A percentile compares a stretch with the other conserved stretches of the same genome.
These are phyloP conservation scores for Malus hybrid DNA, from an alignment of 331 rosid genomes.

Conservation along the genomic window DNA sequence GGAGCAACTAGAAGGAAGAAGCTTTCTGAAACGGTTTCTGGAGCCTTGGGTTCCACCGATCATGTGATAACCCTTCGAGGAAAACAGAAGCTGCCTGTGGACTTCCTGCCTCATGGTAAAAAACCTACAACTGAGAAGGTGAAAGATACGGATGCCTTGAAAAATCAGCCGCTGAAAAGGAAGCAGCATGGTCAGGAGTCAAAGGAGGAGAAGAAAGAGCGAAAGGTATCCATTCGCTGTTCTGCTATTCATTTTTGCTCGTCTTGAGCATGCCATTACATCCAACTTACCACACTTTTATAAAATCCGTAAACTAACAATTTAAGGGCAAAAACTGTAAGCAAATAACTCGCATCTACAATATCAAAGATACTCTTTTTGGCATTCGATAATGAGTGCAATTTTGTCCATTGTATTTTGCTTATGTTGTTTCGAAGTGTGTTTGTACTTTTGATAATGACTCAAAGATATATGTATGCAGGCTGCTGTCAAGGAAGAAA, in stretches of 20 bases:
- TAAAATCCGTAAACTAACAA: neutral
- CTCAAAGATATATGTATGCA: slow-evolving; percentile 8
- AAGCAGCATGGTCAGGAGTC: slow-evolving; percentile 72
- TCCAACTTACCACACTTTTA: neutral
- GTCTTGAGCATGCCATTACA: neutral
- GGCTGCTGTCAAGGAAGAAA: slow-evolving; percentile 83
- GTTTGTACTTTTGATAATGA: neutral
- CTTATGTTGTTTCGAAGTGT: neutral
- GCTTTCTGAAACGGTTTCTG: slow-evolving; percentile 54
- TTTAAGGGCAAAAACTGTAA: neutral
- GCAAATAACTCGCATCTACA: neutral
- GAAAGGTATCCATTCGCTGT: slow-evolving; percentile 47
- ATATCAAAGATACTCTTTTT: neutral
- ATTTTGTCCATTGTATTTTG: neutral
- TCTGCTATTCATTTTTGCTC: neutral
- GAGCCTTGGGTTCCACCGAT: slow-evolving; percentile 41
- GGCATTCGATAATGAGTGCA: neutral
- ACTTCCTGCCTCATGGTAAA: slow-evolving; percentile 55
- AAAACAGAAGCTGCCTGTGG: slow-evolving; percentile 70
- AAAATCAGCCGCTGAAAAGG: slow-evolving; percentile 49
- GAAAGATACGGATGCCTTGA: slow-evolving; percentile 27
- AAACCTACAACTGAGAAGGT: slow-evolving; percentile 43
- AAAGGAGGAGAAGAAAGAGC: slow-evolving; percentile 81
- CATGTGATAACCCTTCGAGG: slow-evolving; percentile 62
- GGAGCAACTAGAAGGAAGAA: slow-evolving; percentile 57